Evolutionary conservation across 2,329 filamentous ascomycete species (phyloP), one percentile per base, ranked within the genome.

Genomic region (Aspergillus vadensis): DNA sequence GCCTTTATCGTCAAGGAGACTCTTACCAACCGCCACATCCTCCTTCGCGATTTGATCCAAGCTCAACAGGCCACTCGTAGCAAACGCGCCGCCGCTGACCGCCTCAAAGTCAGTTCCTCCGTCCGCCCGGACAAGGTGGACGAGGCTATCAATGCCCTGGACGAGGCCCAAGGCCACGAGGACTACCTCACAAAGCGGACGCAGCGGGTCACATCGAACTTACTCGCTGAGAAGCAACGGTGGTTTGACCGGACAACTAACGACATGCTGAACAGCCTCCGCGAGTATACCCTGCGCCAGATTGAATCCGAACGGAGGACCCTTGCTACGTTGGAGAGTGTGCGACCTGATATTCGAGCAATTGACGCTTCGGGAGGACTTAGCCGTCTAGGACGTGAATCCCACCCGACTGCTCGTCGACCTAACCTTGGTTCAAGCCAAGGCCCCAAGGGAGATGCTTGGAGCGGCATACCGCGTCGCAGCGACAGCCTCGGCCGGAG

Each of bases 1-100:
- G 91, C 95, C 48, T 96, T 97, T 74, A 96, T 98, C 69, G 95
- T 98, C 67, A 99, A 99, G 77, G 95, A 99, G 75, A 97, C 93
- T 10, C 85, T 99, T 64, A 99, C 95, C 4, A 99, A 99, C 79
- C 91, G 95, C 12, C 95, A 99, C 78, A 97, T 99, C 64, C 85
- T 99, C 19, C 89, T 97, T 47, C 92, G 95, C 61, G 95, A 99
- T 72, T 88, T 98, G 61, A 80, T 96, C 25, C 92, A 97, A 77
- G 93, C 95, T 0, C 93, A 98, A 74, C 91, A 96, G 74, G 83
- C 83, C 21, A 92, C 93, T 1, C 88, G 91, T 64, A 91, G 87
- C 76, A 95, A 92, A 76, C 86, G 95, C 41, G 87, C 88, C 64
- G 91, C 93, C 1, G 92, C 93, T 1, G 93, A 98, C 75, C 87